Percentiles rank a stretch among this genome's conserved stretches.
Conservation (phyloP, 805 yeast genomes). For the Naumovozyma castellii region DNA sequence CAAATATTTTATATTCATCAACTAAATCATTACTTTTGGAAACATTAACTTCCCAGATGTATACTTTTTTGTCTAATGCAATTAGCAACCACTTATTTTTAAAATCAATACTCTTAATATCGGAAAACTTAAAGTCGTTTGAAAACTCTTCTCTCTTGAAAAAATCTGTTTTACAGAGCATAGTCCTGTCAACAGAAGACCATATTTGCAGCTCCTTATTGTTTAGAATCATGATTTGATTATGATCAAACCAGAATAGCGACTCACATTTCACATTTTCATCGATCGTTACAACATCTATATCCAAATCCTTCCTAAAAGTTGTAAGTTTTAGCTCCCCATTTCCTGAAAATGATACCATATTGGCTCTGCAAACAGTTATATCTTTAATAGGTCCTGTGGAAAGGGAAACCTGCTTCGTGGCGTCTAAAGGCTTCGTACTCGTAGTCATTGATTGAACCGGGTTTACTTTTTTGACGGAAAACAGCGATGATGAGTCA, state of each 20-base stretch:
- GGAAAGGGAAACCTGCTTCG: background rate
- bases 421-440: background rate
- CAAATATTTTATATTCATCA: constrained; percentile 3
- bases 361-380: constrained; percentile 7
- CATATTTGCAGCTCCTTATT: constrained; percentile 16
- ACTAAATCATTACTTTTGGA: background rate
- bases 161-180: constrained; percentile 8
- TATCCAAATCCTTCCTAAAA: background rate
- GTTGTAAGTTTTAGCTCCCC: background rate
- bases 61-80: constrained; percentile 8
- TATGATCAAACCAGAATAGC: constrained; percentile 18
- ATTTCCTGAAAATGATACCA: constrained; percentile 2
- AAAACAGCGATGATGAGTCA: background rate
- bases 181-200: constrained; percentile 7
- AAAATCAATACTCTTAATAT: constrained; percentile 17
- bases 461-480: background rate
- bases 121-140: background rate
- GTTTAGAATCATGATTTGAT: constrained; percentile 14
- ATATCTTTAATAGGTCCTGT: background rate
- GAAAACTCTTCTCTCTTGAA: constrained; percentile 2
- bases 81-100: constrained; percentile 24
- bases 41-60: constrained; percentile 12
- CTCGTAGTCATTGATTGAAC: background rate
- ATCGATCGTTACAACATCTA: background rate
- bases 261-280: too few species aligned